Evolutionary conservation across 306 rosid genomes (phyloP).

Genomic region (Cyamopsis tetragonoloba): DNA sequence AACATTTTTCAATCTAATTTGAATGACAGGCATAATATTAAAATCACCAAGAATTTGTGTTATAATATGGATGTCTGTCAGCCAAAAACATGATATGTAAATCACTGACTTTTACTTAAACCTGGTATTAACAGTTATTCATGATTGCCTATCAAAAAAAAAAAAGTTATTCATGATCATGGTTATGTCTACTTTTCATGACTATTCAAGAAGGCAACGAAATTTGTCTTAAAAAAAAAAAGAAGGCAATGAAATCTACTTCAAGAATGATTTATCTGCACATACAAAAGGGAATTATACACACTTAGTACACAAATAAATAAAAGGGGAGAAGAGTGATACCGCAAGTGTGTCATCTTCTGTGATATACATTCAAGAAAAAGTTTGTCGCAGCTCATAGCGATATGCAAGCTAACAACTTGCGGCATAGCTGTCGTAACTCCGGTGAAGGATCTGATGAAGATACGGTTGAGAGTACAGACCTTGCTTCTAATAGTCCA

Average conservation of each 20-base stretch:
- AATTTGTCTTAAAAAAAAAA: too few relatives aligned
- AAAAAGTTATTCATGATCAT: too few relatives aligned
- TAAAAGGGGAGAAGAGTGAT: not conserved
- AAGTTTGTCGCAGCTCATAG: conserved; percentile 29
- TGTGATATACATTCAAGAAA: not conserved
- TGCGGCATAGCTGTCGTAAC: conserved; percentile 59
- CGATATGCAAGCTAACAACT: conserved; percentile 67
- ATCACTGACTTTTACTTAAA: not conserved
- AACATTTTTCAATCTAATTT: too few relatives aligned
- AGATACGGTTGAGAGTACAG: conserved; percentile 53
- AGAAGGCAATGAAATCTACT: not conserved
- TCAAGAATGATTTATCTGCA: conserved; percentile 4
- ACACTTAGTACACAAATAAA: conserved; percentile 12
- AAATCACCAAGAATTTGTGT: too few relatives aligned
- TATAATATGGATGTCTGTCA: not conserved
- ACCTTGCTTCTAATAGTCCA: conserved; percentile 65
- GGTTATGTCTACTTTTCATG: not conserved
- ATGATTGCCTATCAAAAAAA: too few relatives aligned
- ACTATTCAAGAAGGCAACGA: not conserved
- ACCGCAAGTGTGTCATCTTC: not conserved
- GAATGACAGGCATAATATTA: too few relatives aligned
- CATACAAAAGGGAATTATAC: conserved; percentile 13
- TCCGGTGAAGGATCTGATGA: conserved; percentile 59
- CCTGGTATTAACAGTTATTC: not conserved
- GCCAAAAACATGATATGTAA: not conserved